Evolutionary conservation across 257 asterid genomes (phyloP).

Genomic region (Penstemon eatonii): DNA sequence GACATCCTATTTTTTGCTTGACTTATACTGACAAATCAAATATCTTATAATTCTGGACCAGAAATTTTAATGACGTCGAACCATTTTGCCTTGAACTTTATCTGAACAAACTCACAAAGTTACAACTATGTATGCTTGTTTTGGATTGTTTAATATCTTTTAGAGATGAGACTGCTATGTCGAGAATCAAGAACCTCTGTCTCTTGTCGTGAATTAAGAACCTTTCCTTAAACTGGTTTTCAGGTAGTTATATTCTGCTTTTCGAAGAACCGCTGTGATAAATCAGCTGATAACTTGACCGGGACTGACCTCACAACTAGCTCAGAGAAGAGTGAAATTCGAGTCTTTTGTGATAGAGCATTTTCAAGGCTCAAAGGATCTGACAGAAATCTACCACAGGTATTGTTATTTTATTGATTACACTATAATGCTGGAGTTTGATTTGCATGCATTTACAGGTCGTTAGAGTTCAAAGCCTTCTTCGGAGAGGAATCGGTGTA

Average conservation of each 20-base stretch:
- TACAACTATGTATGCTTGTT: not conserved
- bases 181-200: too few relatives aligned
- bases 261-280: conserved; percentile 94
- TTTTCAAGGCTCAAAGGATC: conserved; percentile 97
- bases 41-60: conserved; percentile 18
- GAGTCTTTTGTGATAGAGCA: conserved; percentile 95
- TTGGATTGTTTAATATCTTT: conserved; percentile 2
- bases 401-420: conserved; percentile 31
- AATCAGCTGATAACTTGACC: conserved; percentile 77
- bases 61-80: not conserved
- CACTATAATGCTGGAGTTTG: conserved; percentile 22
- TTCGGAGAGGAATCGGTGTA: conserved; percentile 89
- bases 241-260: conserved; percentile 98
- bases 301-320: conserved; percentile 92
- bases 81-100: not conserved
- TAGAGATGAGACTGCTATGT: conserved; percentile 6
- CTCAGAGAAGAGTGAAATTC: conserved; percentile 94
- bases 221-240: conserved; percentile 23
- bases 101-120: too few relatives aligned
- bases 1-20: conserved; percentile 6
- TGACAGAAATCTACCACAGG: conserved; percentile 97
- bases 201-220: conserved; percentile 18
- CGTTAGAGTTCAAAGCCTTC: conserved; percentile 91
- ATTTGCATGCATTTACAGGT: conserved; percentile 51
- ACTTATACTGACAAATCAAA: conserved; percentile 13